Base-by-base conservation (phyloP, 805 yeast species). In the Monosporozyma aquatica region DNA sequence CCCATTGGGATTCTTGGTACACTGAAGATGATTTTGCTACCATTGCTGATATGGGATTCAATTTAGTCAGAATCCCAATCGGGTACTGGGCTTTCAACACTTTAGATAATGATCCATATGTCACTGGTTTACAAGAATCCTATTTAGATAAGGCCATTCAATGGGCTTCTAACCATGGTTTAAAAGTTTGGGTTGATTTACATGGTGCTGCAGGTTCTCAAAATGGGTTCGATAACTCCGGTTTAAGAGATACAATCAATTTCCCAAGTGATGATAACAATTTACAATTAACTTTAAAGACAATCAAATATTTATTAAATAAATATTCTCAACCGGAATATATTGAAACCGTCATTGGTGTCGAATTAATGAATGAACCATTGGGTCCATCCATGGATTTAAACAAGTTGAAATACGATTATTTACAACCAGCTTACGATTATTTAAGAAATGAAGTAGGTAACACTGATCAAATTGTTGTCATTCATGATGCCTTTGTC, bases 171-270 rank as follows among this genome's bases (percentile, higher is more conserved):
- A 65, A 68, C 14, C 56, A 78, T 49, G 72, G 70, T 32, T 57
- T 89, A 48, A 79, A 80, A 57, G 95, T 78, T 20, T 87, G 95
- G 96, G 72, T 89, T 35, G 97, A 90, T 62, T 65, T 89, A 55
- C 97, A 89, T 60, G 97, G 97, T 48, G 95, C 83, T n/a, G 94
- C 95, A 26, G 97, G 96, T 18, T 83, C 95, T 18, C 97, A 89
- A 63, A 89, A 89, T 60, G 97, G 97, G 11, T 90, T 87, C 56
- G 97, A 89, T 64, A 89, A 89, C 68, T 85, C 95, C 7, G 97
- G 97, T 22, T 66, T 75, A 48, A 74, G 95, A 54, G 96, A 82
- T 57, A 30, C 53, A 2, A 56, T 69, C 38, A 62, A 61, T 3
- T 87, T 83, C 76, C 57, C 70, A 36, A 71, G 67, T 27, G 68